phyloP scores from a whole-genome alignment of 2,329 filamentous ascomycete genomes.

The Bertia moriformis region DNA sequence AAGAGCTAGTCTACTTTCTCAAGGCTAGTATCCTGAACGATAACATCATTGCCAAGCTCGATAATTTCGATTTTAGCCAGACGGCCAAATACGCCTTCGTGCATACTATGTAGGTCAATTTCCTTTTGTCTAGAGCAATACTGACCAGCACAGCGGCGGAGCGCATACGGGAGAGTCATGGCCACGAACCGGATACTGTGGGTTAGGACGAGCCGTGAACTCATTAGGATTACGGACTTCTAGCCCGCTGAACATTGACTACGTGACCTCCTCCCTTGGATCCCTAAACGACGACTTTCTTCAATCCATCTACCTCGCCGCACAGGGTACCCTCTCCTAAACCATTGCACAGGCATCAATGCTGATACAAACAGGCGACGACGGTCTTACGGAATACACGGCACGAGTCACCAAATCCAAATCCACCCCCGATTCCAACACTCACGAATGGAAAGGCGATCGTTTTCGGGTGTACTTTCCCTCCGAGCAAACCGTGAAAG shows the following conservation, averaged over 20 bases:
- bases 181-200: conserved; percentile 40
- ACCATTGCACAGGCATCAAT: background rate
- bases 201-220: conserved; percentile 54
- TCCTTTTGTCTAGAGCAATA: conserved; percentile 5
- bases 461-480: conserved; percentile 70
- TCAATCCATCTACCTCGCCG: conserved; percentile 34
- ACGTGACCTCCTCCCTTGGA: conserved; percentile 72
- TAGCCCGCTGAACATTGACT: conserved; percentile 52
- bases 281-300: conserved; percentile 58
- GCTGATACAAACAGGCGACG: background rate
- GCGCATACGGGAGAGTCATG: conserved; percentile 32
- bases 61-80: conserved; percentile 66
- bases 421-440: background rate
- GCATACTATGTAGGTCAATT: conserved; percentile 56
- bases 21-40: conserved; percentile 49
- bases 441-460: conserved; percentile 18
- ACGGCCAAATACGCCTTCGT: conserved; percentile 67
- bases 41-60: conserved; percentile 51
- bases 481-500: conserved; percentile 50
- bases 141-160: conserved; percentile 29
- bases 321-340: conserved; percentile 26
- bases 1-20: conserved; percentile 59
- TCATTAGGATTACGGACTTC: conserved; percentile 44
- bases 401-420: background rate
- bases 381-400: conserved; percentile 2